phyloP scores from a whole-genome alignment of 495 filamentous ascomycete genomes.

The Penicillium malachiteum region DNA sequence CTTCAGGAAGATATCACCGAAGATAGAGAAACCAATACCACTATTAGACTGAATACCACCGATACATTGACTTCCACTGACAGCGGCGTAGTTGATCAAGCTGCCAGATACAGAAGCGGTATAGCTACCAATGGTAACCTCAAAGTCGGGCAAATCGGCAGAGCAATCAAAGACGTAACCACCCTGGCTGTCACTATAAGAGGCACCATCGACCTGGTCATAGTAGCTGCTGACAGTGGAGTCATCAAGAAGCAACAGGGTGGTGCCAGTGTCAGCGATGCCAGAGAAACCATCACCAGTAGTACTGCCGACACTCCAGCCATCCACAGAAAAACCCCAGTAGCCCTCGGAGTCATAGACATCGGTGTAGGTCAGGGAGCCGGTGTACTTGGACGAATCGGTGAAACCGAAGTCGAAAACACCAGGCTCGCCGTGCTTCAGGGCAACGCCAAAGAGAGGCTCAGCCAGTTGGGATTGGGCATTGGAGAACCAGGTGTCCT shows the following conservation, averaged over 20 bases:
- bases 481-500: slow-evolving; percentile 71
- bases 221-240: slow-evolving; percentile 61
- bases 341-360: slow-evolving; percentile 61
- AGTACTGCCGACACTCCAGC: slow-evolving; percentile 56
- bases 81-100: slow-evolving; percentile 40
- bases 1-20: slow-evolving; percentile 75
- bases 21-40: slow-evolving; percentile 64
- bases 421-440: slow-evolving; percentile 61
- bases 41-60: slow-evolving; percentile 60
- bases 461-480: slow-evolving; percentile 52
- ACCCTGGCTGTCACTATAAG: slow-evolving; percentile 27
- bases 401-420: slow-evolving; percentile 73
- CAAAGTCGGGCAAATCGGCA: slow-evolving; percentile 58
- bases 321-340: slow-evolving; percentile 65
- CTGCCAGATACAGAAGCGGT: slow-evolving; percentile 39
- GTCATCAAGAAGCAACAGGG: slow-evolving; percentile 60
- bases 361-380: slow-evolving; percentile 55
- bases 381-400: slow-evolving; percentile 59
- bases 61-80: slow-evolving; percentile 50
- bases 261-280: slow-evolving; percentile 62
- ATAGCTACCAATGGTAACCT: slow-evolving; percentile 48
- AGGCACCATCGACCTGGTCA: slow-evolving; percentile 49
- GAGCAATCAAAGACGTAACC: slow-evolving; percentile 71
- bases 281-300: slow-evolving; percentile 21
- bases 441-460: slow-evolving; percentile 64